Evolutionary conservation across 2,329 filamentous ascomycete genomes (phyloP).

Genomic region (Thielaviopsis cerberus): DNA sequence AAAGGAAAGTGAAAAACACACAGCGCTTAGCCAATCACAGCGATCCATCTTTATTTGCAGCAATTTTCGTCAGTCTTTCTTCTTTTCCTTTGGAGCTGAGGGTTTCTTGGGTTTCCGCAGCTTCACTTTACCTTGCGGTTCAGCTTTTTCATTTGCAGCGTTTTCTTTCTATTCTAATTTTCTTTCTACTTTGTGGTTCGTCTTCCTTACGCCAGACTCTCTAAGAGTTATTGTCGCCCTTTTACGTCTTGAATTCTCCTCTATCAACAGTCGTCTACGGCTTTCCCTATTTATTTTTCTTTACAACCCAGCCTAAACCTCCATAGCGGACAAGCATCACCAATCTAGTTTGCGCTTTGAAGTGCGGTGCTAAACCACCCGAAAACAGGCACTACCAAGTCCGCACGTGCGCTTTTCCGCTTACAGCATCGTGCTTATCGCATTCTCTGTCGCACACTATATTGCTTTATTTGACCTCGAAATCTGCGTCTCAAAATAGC

Average conservation of each 20-base stretch:
- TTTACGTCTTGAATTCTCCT: not conserved
- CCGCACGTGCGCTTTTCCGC: not conserved
- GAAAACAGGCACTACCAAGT: not conserved
- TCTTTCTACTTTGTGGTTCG: not conserved
- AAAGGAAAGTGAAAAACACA: not conserved
- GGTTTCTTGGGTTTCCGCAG: not conserved
- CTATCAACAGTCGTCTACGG: not conserved
- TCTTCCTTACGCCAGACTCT: not conserved
- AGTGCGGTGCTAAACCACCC: not conserved
- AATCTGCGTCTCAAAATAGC: not conserved
- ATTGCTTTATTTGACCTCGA: not conserved
- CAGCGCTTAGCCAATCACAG: not conserved
- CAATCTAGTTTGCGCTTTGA: not conserved
- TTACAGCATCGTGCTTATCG: not conserved
- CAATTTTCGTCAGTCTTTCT: not conserved
- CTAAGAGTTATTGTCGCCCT: not conserved
- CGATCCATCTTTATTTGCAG: not conserved
- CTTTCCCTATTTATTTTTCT: not conserved
- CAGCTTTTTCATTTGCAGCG: constrained; percentile 1
- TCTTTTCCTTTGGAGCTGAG: not conserved
- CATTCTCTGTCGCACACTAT: not conserved
- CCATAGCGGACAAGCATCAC: not conserved
- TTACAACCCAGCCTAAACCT: not conserved
- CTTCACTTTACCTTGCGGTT: constrained; percentile 1
- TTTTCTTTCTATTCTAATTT: not conserved